These are phyloP conservation scores for Physcia stellaris DNA, from an alignment of 495 filamentous ascomycete species.

Conservation along the genomic window DNA sequence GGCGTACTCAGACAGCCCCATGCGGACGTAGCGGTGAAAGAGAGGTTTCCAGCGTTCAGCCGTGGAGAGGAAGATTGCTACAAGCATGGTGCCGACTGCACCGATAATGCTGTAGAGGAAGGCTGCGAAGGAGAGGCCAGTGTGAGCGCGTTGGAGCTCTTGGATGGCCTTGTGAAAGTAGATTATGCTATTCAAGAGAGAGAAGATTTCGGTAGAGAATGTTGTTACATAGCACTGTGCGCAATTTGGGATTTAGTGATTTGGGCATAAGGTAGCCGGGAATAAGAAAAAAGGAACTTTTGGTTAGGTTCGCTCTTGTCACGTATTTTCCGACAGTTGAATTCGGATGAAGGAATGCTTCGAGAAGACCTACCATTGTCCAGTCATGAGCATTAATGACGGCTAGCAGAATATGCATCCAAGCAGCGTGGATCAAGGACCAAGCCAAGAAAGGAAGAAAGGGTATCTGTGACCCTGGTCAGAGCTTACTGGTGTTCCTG, in stretches of 20 bases:
- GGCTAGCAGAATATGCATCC: constrained; percentile 57
- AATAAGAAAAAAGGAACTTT: no score
- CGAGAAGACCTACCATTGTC: no score
- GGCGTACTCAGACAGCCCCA: constrained; percentile 54
- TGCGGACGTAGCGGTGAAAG: constrained; percentile 52
- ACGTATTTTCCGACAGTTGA: no score
- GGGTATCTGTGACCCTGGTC: constrained; percentile 30
- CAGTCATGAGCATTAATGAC: constrained; percentile 64
- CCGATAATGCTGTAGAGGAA: constrained; percentile 62
- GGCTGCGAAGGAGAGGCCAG: constrained; percentile 45
- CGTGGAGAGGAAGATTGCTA: constrained; percentile 51
- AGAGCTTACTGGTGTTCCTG: not conserved
- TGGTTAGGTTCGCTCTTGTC: no score
- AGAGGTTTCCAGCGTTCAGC: constrained; percentile 51
- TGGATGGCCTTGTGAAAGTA: constrained; percentile 66
- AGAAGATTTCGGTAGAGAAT: constrained; percentile 59
- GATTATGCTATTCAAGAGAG: constrained; percentile 57
- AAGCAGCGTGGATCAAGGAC: constrained; percentile 55
- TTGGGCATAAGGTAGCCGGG: no score
- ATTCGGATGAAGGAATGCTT: no score
- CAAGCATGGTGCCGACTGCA: constrained; percentile 52
- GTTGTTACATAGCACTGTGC: constrained; percentile 62
- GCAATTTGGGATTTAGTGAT: no score
- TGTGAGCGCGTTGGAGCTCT: constrained; percentile 50
- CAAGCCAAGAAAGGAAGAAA: constrained; percentile 65